Evolutionary conservation across 495 filamentous ascomycete genomes (phyloP).

Genomic region (Hypoxylon rickii): DNA sequence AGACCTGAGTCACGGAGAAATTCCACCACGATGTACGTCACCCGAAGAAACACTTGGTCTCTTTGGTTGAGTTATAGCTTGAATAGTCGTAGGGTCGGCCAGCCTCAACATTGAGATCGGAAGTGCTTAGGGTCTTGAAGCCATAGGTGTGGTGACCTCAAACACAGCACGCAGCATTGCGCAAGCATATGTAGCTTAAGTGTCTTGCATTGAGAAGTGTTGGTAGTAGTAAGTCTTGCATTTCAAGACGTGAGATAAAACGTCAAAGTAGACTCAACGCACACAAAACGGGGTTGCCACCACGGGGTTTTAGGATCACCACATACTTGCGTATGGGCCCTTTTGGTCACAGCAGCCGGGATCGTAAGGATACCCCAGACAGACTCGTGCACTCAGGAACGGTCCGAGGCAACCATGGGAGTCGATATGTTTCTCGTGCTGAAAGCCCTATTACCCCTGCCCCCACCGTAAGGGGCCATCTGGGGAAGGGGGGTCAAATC

Average conservation of each 20-base stretch:
- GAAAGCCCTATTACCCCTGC: constrained; percentile 14
- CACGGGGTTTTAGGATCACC: constrained; percentile 12
- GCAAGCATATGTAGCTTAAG: neutral
- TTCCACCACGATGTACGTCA: constrained; percentile 1
- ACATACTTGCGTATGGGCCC: constrained; percentile 4
- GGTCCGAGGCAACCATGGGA: constrained; percentile 12
- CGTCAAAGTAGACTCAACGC: neutral
- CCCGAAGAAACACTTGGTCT: neutral
- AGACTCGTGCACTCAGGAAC: constrained; percentile 15
- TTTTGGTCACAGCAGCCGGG: constrained; percentile 9
- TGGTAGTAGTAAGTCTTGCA: neutral
- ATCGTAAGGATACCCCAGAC: constrained; percentile 16
- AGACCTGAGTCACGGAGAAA: neutral
- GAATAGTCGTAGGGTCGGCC: neutral
- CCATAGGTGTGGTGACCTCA: neutral
- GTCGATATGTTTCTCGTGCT: constrained; percentile 16
- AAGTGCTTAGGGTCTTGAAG: neutral
- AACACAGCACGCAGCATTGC: neutral
- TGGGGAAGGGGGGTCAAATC: constrained; percentile 18
- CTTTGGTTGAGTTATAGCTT: constrained; percentile 1
- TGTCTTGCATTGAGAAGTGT: neutral
- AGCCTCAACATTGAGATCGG: neutral
- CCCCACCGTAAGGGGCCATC: constrained; percentile 18
- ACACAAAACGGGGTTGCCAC: constrained; percentile 9
- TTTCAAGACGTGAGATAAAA: constrained; percentile 6